Base-by-base conservation (phyloP, 2,329 filamentous ascomycete species). In the Leptodontidium sp. region DNA sequence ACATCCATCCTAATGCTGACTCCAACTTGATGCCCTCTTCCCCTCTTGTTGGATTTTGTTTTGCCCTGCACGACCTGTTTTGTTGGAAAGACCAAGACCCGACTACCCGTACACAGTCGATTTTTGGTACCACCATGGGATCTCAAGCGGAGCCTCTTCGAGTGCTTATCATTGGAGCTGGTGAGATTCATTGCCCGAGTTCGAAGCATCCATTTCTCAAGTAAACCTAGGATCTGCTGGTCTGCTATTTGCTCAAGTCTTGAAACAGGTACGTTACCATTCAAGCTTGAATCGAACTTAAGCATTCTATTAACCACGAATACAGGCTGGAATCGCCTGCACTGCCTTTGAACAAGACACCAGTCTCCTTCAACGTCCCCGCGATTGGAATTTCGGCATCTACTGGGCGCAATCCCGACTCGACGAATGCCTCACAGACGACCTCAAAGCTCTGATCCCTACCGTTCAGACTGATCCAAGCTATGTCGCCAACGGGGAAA, bases 341-440 rank as follows among this genome's bases (percentile, higher is more conserved):
- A 75, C 72, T n/a, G 73, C 78, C 15, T 79, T 78, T 61, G 77
- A 79, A 64, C 75, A 78, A 66, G 78, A 78, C 67, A 64, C 67
- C n/a, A 71, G 61, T 12, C 68, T 75, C 21, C 68, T 71, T 17
- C 66, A 73, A 24, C 74, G 78, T 15, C 74, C 74, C 7, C 70
- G 77, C 50, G 78, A 79, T 67, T 79, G 78, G 78, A 76, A 75
- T 61, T 77, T 78, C 61, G 77, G 77, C 29, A 75, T 79, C 45
- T 79, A 79, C 70, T 79, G 77, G 77, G 75, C 76, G 4, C 76
- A 78, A 67, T 76, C 74, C 17, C 72, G 74, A 17, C 75, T 79
- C 4, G 69, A 73, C 40, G 75, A 78, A n/a, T 78, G 75, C 61
- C 68, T 79, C 11, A 72, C 77, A 0, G 55, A 68, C 1, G 73